Conservation (phyloP, 495 filamentous ascomycete species). For the Amphirosellinia nigrospora region DNA sequence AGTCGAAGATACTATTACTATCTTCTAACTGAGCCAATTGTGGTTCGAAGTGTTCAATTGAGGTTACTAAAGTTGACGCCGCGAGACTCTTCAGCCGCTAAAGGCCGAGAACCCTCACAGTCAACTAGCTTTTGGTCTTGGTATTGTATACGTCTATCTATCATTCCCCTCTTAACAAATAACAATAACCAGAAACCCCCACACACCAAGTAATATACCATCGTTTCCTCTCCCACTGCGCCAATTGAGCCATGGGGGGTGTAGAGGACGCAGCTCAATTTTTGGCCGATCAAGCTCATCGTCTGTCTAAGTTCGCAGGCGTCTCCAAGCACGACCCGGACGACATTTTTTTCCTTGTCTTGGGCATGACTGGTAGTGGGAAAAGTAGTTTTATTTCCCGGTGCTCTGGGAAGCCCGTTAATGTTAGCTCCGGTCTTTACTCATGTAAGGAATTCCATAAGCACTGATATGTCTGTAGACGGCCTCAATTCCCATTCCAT, state of each 20-base stretch:
- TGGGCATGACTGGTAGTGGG: constrained; percentile 47
- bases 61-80: no score
- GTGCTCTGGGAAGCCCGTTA: constrained; percentile 24
- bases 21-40: no score
- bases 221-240: not conserved
- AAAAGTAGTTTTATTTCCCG: constrained; percentile 46
- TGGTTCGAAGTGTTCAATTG: no score
- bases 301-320: not conserved
- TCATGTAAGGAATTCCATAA: not conserved
- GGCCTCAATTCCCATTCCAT: not conserved
- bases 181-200: not conserved
- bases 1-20: no score
- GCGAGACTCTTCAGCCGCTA: no score
- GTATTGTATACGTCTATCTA: not conserved
- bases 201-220: not conserved
- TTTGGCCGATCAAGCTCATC: constrained; percentile 1
- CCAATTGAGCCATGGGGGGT: not conserved
- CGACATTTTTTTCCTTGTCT: constrained; percentile 38
- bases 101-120: no score
- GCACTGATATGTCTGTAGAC: not conserved
- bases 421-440: constrained; percentile 14
- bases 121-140: no score
- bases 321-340: constrained; percentile 10
- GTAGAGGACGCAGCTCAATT: not conserved
- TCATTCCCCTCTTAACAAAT: not conserved